These are phyloP conservation scores for Candida sithepensis DNA, from an alignment of 805 yeast genomes.

Conservation along the genomic window DNA sequence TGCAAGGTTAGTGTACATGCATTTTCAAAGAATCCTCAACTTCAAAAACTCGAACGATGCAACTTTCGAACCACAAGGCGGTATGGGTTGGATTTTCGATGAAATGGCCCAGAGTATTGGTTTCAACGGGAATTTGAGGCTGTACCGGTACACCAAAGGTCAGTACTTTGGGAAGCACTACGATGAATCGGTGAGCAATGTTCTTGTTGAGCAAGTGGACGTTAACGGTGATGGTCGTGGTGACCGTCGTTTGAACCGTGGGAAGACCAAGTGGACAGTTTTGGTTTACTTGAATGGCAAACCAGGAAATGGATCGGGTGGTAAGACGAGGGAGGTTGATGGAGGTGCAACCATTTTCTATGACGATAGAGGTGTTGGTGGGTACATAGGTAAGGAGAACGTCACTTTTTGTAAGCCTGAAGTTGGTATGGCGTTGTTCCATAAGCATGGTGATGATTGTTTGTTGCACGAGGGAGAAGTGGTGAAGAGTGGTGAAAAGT, in stretches of 20 bases:
- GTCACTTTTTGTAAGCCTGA: conserved; percentile 39
- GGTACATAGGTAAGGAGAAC: conserved; percentile 20
- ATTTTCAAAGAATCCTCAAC: conserved; percentile 32
- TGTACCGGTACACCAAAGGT: conserved; percentile 52
- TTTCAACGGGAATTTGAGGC: conserved; percentile 51
- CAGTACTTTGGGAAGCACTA: conserved; percentile 60
- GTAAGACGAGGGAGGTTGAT: conserved; percentile 32
- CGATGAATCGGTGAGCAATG: conserved; percentile 47
- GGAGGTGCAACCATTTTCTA: conserved; percentile 64
- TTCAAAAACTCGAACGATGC: conserved; percentile 30
- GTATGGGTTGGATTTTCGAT: conserved; percentile 14
- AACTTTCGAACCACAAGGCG: conserved; percentile 16
- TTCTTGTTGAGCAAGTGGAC: conserved; percentile 12
- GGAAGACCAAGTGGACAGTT: conserved; percentile 56
- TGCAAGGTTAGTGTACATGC: conserved; percentile 41
- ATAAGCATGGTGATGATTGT: conserved; percentile 66
- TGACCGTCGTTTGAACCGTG: conserved; percentile 23
- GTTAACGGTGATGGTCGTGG: background rate
- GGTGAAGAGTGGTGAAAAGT: conserved; percentile 51
- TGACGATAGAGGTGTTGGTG: conserved; percentile 21
- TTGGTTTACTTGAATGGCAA: conserved; percentile 50
- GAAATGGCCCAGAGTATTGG: conserved; percentile 41
- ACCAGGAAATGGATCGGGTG: background rate
- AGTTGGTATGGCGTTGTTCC: conserved; percentile 56
- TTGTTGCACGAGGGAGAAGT: conserved; percentile 54